Base-by-base conservation (phyloP, 306 rosid species). In the Canavalia gladiata region DNA sequence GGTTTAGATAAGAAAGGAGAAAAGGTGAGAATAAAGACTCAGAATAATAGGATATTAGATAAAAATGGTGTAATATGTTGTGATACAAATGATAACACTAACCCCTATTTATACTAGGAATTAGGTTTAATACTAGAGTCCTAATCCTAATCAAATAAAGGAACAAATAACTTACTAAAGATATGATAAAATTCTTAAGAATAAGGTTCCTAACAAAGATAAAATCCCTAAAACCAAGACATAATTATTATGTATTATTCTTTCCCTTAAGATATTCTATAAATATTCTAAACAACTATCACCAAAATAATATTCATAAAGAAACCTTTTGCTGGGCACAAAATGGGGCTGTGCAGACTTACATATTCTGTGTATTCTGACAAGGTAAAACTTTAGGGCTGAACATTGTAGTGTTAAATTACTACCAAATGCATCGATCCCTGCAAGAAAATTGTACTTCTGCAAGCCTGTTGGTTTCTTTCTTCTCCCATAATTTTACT, bases 391-490 rank as follows among this genome's bases (percentile, higher is more conserved):
- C 7, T 31, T 69, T 47, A 37, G 49, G 59, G 45, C 43, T 31
- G 45, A 13, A 74, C 3, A 51, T 51, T 35, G 54, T 56, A 41
- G 50, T 50, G 8, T 56, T 39, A 13, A 50, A 49, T 7, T 37
- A 8, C 77, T 52, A 45, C 58, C 57, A 43, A 75, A 30, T 9
- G 10, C 45, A 58, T 58, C n/a, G 33, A 29, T 57, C 52, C 78
- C 39, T 58, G 31, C 57, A n/a, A 75, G 69, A 29, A 43, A 75
- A 30, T 58, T 5, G 31, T 0, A 59, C 28, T 37, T 37, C 50
- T 29, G 12, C 11, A 25, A 25, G 68, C 56, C 18, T 29, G 9
- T 29, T 58, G 4, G 68, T 43, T 58, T 57, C 35, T 55, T 37
- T n/a, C 39, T 12, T 51, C 52, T 4, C 18, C 33, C 68, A 42